Evolutionary conservation across 345 rosid species (phyloP), one percentile per base, ranked within the genome.

Genomic region (Heritiera littoralis): DNA sequence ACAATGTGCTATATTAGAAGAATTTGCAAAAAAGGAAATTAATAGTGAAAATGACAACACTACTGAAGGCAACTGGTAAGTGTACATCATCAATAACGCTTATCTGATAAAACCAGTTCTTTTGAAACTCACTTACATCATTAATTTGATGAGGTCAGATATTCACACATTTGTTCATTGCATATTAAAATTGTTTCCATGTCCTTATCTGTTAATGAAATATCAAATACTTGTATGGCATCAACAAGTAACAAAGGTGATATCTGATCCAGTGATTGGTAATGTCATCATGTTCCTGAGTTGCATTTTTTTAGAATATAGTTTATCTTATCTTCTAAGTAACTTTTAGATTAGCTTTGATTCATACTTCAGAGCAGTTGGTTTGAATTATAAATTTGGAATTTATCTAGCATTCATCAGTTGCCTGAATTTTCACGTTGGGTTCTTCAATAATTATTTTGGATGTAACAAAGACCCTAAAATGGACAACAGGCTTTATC

Each of bases 401-500:
- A 60, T 67, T 68, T 6, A 3, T 43, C 7, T 68, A 40, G 80
- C 75, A 78, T 56, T 30, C 32, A 69, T 55, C 1, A 14, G 61
- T 76, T 35, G 23, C 28, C 60, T 38, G 74, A 23, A 23, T 55
- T 40, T 72, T 66, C 66, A 67, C 20, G 2, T 30, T 12, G 78
- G 74, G 75, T 66, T 49, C 70, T 74, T 80, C 61, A 51, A 69
- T 81, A 80, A 78, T 77, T 77, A 80, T 78, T 79, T 77, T 43
- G 87, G 83, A 84, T 84, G 82, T 92, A 83, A 92, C 92, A 86
- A 88, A 88, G 87, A 87, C 86, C 90, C 86, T 90, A 83, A 89
- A 89, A 87, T 91, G 98, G 80, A 87, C 84, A 88, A 91, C 94
- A 92, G 98, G 97, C 92, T 94, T 92, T 87, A 89, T 78, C 87